phyloP scores from a whole-genome alignment of 805 yeast genomes.

The Ogataea pilisensis region DNA sequence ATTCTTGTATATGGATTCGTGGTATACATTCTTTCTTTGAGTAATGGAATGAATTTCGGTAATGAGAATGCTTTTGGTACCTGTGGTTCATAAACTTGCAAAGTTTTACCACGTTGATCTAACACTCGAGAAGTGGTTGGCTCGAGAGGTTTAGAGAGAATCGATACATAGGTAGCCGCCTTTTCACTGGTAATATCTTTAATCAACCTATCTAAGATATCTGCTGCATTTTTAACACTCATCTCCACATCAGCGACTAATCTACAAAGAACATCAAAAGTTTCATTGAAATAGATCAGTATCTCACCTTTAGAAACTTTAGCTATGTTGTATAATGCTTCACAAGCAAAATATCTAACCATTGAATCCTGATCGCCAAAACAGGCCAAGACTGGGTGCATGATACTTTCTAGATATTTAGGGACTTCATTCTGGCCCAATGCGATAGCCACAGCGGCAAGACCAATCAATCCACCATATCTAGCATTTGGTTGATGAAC shows the following conservation, averaged over 20 bases:
- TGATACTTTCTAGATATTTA: slow-evolving; percentile 72
- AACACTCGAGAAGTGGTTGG: slow-evolving; percentile 41
- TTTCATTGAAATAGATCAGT: slow-evolving; percentile 84
- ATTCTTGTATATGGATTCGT: slow-evolving; percentile 90
- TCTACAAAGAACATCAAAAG: slow-evolving; percentile 87
- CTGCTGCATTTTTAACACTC: slow-evolving; percentile 93
- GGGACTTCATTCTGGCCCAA: slow-evolving; percentile 83
- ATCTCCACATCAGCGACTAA: slow-evolving; percentile 87
- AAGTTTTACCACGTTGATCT: slow-evolving; percentile 54
- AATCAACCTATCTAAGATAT: slow-evolving; percentile 79
- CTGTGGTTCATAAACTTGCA: slow-evolving; percentile 58
- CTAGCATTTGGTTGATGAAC: slow-evolving; percentile 83
- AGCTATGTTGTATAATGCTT: slow-evolving; percentile 90
- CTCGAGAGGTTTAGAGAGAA: slow-evolving; percentile 42
- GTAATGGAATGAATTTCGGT: slow-evolving; percentile 83
- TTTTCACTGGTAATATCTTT: slow-evolving; percentile 95
- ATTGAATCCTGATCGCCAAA: slow-evolving; percentile 97
- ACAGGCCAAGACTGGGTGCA: slow-evolving; percentile 91
- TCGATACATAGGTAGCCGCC: slow-evolving; percentile 81
- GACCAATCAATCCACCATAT: slow-evolving; percentile 92
- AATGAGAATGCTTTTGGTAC: slow-evolving; percentile 70
- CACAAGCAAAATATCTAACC: slow-evolving; percentile 96
- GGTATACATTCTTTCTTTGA: slow-evolving; percentile 86
- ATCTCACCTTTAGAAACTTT: slow-evolving; percentile 96
- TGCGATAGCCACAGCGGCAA: slow-evolving; percentile 95